phyloP scores from a whole-genome alignment of 768 basidiomycete species.

The Leucocoprinus birnbaumii region DNA sequence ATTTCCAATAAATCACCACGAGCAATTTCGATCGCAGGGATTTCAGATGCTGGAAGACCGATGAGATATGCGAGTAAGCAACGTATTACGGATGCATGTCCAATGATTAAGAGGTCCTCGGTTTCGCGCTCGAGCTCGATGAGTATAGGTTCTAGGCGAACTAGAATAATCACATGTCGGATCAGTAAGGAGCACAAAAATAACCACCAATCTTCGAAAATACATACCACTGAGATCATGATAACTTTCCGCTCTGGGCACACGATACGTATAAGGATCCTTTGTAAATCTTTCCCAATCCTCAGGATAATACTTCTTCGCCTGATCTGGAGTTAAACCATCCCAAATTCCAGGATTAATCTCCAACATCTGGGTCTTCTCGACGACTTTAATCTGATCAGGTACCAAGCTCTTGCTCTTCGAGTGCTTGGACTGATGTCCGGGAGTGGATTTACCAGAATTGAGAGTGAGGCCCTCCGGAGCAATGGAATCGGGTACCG shows the following conservation, averaged over 20 bases:
- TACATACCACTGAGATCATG: slow-evolving; percentile 82
- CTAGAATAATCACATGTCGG: slow-evolving; percentile 34
- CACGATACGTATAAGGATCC: slow-evolving; percentile 91
- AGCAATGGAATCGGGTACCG: background rate
- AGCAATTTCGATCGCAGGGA: slow-evolving; percentile 96
- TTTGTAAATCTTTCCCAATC: slow-evolving; percentile 92
- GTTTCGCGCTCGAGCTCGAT: slow-evolving; percentile 93
- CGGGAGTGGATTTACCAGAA: background rate
- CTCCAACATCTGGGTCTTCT: slow-evolving; percentile 96
- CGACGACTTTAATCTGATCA: slow-evolving; percentile 75
- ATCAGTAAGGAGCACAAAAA: background rate
- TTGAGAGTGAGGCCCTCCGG: background rate
- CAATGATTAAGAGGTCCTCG: slow-evolving; percentile 94
- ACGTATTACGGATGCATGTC: slow-evolving; percentile 95
- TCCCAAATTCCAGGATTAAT: slow-evolving; percentile 99
- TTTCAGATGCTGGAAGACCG: slow-evolving; percentile 92
- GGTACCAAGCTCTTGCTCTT: slow-evolving; percentile 17
- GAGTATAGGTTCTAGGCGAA: slow-evolving; percentile 89
- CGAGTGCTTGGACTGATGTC: background rate
- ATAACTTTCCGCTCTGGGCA: slow-evolving; percentile 94
- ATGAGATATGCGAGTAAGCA: slow-evolving; percentile 93
- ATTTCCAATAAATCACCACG: slow-evolving; percentile 96
- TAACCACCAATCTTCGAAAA: background rate
- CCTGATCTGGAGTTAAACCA: slow-evolving; percentile 87
- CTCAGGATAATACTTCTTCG: slow-evolving; percentile 84